Evolutionary conservation across 1,139 yeast species (phyloP).

Genomic region (Taphrina flavorubra): DNA sequence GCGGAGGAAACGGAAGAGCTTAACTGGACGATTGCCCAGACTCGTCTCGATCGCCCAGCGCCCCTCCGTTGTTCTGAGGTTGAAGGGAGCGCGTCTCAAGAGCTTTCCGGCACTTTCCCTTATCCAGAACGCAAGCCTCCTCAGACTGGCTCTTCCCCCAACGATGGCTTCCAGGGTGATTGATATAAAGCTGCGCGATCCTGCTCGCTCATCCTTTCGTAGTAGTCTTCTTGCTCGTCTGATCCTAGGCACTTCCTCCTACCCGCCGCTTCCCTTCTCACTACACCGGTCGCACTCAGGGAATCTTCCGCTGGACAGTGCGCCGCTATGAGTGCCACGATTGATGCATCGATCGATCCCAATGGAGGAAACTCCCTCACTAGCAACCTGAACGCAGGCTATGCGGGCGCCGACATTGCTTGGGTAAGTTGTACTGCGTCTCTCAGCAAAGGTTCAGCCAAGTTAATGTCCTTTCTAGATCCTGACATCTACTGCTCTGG

Average conservation of each 20-base stretch:
- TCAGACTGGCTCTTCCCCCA: no score
- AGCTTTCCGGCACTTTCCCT: constrained; percentile 4
- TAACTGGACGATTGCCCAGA: not conserved
- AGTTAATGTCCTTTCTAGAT: not conserved
- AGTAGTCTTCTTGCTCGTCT: no score
- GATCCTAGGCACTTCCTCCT: not conserved
- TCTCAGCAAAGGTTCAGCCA: not conserved
- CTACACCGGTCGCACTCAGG: not conserved
- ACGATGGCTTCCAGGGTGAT: no score
- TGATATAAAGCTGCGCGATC: no score
- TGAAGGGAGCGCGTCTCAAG: not conserved
- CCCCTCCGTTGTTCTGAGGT: no score
- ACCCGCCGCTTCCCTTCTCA: not conserved
- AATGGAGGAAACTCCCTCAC: constrained; percentile 41
- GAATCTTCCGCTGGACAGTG: not conserved
- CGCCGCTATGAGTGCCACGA: not conserved
- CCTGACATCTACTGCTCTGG: constrained; percentile 67
- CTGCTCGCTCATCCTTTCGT: no score
- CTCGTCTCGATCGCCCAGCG: not conserved
- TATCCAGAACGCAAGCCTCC: not conserved
- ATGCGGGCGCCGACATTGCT: constrained; percentile 61
- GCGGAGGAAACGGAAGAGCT: not conserved
- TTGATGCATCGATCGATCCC: constrained; percentile 25
- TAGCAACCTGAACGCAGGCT: constrained; percentile 48
- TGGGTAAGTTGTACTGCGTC: constrained; percentile 51